Percentiles rank a stretch among this genome's conserved stretches.
Evolutionary conservation across 2,329 filamentous ascomycete species (phyloP).

Genomic region (Apiospora marii): DNA sequence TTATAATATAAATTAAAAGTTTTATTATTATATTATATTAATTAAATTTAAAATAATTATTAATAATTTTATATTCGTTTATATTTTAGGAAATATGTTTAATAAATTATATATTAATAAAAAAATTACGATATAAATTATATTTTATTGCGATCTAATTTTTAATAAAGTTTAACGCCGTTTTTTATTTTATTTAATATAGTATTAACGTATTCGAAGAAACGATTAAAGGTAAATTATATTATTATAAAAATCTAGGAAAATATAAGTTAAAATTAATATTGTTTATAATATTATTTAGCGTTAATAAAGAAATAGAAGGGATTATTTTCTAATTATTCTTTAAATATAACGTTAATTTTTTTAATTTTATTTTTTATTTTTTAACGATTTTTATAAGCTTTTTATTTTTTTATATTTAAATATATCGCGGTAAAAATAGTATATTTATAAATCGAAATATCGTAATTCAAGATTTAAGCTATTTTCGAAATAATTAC

Average conservation of each 20-base stretch:
- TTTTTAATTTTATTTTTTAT: neutral
- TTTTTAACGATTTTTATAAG: neutral
- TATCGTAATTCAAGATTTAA: neutral
- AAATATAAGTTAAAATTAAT: neutral
- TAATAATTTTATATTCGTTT: too few species aligned
- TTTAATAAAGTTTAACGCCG: neutral
- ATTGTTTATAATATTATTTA: neutral
- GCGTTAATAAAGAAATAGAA: neutral
- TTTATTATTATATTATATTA: too few species aligned
- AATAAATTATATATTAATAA: neutral
- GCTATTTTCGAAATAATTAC: neutral
- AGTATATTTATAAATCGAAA: neutral
- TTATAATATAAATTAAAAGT: too few species aligned
- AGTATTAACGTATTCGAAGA: neutral
- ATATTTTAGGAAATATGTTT: too few species aligned
- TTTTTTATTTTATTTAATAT: too few species aligned
- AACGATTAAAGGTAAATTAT: neutral
- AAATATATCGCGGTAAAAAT: neutral
- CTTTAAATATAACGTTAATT: neutral
- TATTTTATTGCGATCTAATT: neutral
- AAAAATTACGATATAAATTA: neutral
- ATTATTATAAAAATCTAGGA: neutral
- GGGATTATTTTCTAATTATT: neutral
- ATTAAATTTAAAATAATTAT: too few species aligned
- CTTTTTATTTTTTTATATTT: neutral